These are phyloP conservation scores for Phytomonas serpens DNA, from an alignment of 208 protist species.

Conservation along the genomic window DNA sequence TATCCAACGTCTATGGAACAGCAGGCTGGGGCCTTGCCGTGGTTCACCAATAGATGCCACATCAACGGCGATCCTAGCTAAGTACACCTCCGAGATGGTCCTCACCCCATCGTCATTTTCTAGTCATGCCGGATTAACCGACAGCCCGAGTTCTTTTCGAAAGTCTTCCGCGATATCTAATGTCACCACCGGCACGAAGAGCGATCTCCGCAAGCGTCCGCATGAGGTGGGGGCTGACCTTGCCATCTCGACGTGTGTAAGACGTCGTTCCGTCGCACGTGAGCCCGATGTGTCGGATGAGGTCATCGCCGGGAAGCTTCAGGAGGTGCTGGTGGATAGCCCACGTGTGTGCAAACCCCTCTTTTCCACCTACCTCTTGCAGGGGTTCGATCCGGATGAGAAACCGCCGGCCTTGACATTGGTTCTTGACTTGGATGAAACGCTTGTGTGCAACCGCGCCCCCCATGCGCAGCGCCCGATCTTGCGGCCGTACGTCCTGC, in stretches of 20 bases:
- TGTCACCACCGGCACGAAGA: no score
- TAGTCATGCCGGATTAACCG: neutral
- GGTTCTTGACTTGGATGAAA: slow-evolving; percentile 90
- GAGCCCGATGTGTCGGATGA: slow-evolving; percentile 5
- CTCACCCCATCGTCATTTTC: neutral
- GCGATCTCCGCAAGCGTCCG: neutral
- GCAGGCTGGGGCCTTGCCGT: neutral
- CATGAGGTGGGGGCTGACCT: neutral
- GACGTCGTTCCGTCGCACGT: neutral
- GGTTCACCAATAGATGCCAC: neutral
- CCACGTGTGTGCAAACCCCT: slow-evolving; percentile 22
- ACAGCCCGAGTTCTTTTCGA: neutral
- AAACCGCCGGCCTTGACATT: slow-evolving; percentile 66
- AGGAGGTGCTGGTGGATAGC: slow-evolving; percentile 14
- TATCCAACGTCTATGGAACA: neutral
- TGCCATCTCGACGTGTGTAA: neutral
- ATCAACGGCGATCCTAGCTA: neutral
- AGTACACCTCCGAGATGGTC: neutral
- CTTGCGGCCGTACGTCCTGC: slow-evolving; percentile 79
- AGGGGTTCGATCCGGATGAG: slow-evolving; percentile 38
- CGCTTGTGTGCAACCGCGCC: slow-evolving; percentile 86
- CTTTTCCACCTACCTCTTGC: slow-evolving; percentile 53
- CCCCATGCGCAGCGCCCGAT: slow-evolving; percentile 39
- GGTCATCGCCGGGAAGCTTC: neutral
- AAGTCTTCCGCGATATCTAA: neutral